Evolutionary conservation across 2,329 filamentous ascomycete species (phyloP), one percentile per base, ranked within the genome.

Genomic region (Pochonia chlamydosporia): DNA sequence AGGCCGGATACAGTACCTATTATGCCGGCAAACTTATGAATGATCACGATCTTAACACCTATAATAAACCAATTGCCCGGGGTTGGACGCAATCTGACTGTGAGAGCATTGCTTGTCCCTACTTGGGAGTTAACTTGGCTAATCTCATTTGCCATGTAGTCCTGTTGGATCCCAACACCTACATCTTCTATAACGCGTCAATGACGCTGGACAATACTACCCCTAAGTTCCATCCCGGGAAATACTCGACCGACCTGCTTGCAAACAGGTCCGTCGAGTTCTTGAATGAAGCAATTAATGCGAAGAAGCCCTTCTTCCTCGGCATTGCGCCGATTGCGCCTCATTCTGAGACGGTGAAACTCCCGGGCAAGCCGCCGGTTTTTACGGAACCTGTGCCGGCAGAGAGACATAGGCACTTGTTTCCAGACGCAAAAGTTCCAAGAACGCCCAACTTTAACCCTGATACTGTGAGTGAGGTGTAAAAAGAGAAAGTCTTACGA

Each of bases 1-100:
- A 76, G 4, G 78, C 76, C 0, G 84, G 83, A 0, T 88, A 87
- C 58, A 78, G 79, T 52, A 87, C 84, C 0, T 87, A 85, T 57
- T 89, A 88, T 55, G 79, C 78, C 0, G 85, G 82, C 14, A 89
- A 89, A 58, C 68, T 87, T 4, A 84, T 85, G 65, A 89, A 89
- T 53, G 70, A 74, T 0, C 82, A 86, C 43, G 77, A 68, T 0
- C 67, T 77, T 2, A 57, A 71, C 1, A 87, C 84, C 49, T 87
- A 85, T 57, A 65, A 83, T 56, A 67, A 70, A 4, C 76, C 83
- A 0, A 72, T 66, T 33, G 71, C 76, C 0, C 71, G 69, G 1
- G 83, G 82, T 1, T 87, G 79, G 70, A 84, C 73, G 9, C 71
- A 69, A 8, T 78, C 75, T 5, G 50, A 54, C 14, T 50, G 51